Conservation (phyloP, 352 stramenopile species). For the Globisporangium alternatum region DNA sequence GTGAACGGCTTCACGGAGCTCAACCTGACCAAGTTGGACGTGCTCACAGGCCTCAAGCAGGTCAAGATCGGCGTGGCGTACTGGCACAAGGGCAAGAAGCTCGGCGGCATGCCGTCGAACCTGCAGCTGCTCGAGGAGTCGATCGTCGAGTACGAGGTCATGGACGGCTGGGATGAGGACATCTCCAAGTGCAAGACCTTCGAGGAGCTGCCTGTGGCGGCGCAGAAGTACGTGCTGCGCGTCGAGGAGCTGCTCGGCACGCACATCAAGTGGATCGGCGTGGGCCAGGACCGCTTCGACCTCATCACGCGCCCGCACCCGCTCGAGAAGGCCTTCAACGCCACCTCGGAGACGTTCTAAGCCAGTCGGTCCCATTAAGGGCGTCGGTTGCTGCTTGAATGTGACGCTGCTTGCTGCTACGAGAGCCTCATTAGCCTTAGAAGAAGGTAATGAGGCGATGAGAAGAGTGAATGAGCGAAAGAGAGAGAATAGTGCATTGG, state of each 20-base stretch:
- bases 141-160: constrained; percentile 95
- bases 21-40: constrained; percentile 99
- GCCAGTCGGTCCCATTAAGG: background rate
- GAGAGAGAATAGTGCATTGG: background rate
- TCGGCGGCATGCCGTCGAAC: constrained; percentile 94
- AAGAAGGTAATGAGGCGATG: background rate
- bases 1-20: constrained; percentile 96
- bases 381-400: background rate
- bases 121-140: constrained; percentile 91
- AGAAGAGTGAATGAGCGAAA: background rate
- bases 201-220: constrained; percentile 94
- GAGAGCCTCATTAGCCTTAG: no score
- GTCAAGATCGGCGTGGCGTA: constrained; percentile 96
- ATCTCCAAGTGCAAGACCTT: constrained; percentile 96
- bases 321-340: constrained; percentile 63
- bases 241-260: constrained; percentile 96
- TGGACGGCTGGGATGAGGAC: constrained; percentile 94
- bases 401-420: no score
- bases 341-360: constrained; percentile 15
- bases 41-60: constrained; percentile 95
- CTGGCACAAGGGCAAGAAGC: constrained; percentile 93
- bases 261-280: constrained; percentile 98
- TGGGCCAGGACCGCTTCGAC: constrained; percentile 95
- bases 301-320: constrained; percentile 89
- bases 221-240: constrained; percentile 95